Base-by-base conservation (phyloP, 148 eudicot genomes). In the Chenopodium berlandieri region DNA sequence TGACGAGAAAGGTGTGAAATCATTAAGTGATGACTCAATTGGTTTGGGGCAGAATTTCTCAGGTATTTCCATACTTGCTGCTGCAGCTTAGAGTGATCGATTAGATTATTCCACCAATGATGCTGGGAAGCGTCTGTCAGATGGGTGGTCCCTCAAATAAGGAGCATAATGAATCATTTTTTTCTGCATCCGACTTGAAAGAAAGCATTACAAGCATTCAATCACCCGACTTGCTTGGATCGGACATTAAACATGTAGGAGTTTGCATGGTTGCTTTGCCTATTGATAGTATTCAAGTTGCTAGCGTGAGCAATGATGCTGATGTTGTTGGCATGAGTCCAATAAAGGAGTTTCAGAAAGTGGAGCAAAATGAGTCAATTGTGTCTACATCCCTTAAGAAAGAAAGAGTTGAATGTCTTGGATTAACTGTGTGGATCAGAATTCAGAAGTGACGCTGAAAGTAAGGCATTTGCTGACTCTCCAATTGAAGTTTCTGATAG, bases 51-150 rank as follows among this genome's bases (percentile, higher is more conserved):
- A 84, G 40, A 92, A 93, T 82, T 90, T 92, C 80, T 93, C 91
- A 14, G 95, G 95, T 37, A 91, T 93, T 85, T 84, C 86, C 66
- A 89, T 93, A 65, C 94, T 93, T 73, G 95, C 93, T 31, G 91
- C 91, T 82, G 89, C 90, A 65, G 97, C 97, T n/a, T 92, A 93
- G 78, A 80, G 78, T 84, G 80, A 82, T 64, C 84, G 83, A 82
- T 76, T 88, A 66, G 84, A 75, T 77, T 86, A 80, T 72, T 82
- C 80, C 72, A 48, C 58, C 67, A 79, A 48, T 69, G 80, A 83
- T 81, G 78, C 48, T 14, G 83, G 14, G 52, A 71, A 86, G 87
- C 50, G 73, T 75, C 73, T 34, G 65, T 73, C 71, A 81, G 50
- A 65, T 65, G 76, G 60, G 30, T 81, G 73, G 19, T 22, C n/a